Evolutionary conservation across 2,329 filamentous ascomycete species (phyloP).

Genomic region (Tolypocladium pustulatum): DNA sequence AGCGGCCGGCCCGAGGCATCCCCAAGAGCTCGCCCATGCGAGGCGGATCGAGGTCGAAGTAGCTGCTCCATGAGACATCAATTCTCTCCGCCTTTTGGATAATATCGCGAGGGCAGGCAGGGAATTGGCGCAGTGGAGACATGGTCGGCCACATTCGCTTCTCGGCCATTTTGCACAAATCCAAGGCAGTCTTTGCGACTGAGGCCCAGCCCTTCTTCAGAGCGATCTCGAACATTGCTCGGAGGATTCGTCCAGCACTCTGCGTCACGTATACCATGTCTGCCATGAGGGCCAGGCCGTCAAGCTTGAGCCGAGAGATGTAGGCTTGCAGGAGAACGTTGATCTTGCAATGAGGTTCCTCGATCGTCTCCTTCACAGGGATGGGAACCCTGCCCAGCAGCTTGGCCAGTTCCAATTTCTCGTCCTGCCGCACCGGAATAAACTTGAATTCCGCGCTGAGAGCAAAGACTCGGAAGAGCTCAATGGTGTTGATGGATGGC

Average conservation of each 20-base stretch:
- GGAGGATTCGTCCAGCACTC: constrained; percentile 88
- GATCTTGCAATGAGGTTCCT: constrained; percentile 95
- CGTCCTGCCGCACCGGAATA: constrained; percentile 93
- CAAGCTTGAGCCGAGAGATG: constrained; percentile 87
- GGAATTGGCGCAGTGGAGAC: constrained; percentile 89
- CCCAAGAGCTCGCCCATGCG: constrained; percentile 92
- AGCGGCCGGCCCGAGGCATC: constrained; percentile 76
- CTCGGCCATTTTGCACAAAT: constrained; percentile 98
- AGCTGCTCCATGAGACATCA: constrained; percentile 84
- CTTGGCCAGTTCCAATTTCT: constrained; percentile 93
- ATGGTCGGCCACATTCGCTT: constrained; percentile 99
- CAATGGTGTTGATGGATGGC: constrained; percentile 83
- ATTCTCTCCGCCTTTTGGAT: constrained; percentile 89
- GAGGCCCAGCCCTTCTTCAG: constrained; percentile 93
- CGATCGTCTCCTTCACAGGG: constrained; percentile 93
- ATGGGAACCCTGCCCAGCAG: constrained; percentile 83
- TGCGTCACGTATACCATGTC: constrained; percentile 99
- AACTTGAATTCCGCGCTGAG: constrained; percentile 98
- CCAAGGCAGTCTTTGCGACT: constrained; percentile 83
- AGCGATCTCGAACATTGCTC: constrained; percentile 95
- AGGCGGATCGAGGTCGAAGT: constrained; percentile 92
- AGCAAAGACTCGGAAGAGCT: constrained; percentile 92
- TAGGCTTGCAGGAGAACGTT: constrained; percentile 95
- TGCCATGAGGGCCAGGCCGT: constrained; percentile 91
- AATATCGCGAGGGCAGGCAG: constrained; percentile 70